phyloP scores from a whole-genome alignment of 495 filamentous ascomycete genomes.

The Talaromyces stipitatus region DNA sequence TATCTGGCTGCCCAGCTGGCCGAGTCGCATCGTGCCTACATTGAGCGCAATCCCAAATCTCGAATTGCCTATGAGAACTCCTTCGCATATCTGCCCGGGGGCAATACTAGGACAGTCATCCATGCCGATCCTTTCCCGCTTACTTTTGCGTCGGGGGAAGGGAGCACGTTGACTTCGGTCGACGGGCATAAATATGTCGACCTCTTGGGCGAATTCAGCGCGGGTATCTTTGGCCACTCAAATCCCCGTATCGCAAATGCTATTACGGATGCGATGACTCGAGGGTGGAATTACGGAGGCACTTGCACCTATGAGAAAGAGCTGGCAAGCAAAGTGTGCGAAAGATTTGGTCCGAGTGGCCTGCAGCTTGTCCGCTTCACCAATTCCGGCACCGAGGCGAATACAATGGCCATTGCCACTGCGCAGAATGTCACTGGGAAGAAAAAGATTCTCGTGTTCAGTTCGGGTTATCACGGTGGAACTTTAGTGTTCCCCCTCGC shows the following conservation, averaged over 20 bases:
- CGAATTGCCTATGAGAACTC: constrained; percentile 30
- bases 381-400: constrained; percentile 34
- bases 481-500: constrained; percentile 7
- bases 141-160: constrained; percentile 31
- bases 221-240: constrained; percentile 40
- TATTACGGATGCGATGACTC: constrained; percentile 14
- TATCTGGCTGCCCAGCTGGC: too few species aligned
- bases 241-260: constrained; percentile 26
- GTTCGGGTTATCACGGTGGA: constrained; percentile 20
- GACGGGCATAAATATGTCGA: constrained; percentile 40
- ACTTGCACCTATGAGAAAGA: constrained; percentile 20
- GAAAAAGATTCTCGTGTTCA: constrained; percentile 27
- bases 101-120: constrained; percentile 53
- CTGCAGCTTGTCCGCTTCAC: constrained; percentile 29
- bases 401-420: constrained; percentile 25
- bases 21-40: too few species aligned
- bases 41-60: constrained; percentile 24
- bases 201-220: constrained; percentile 35
- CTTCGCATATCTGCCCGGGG: constrained; percentile 41
- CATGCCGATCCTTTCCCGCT: constrained; percentile 52
- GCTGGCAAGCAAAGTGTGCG: constrained; percentile 17
- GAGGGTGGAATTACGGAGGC: constrained; percentile 24
- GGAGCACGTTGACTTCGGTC: constrained; percentile 21
- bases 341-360: constrained; percentile 14
- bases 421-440: constrained; percentile 18